These are phyloP conservation scores for Ogataea ganodermae DNA, from an alignment of 805 yeast genomes.

Conservation along the genomic window DNA sequence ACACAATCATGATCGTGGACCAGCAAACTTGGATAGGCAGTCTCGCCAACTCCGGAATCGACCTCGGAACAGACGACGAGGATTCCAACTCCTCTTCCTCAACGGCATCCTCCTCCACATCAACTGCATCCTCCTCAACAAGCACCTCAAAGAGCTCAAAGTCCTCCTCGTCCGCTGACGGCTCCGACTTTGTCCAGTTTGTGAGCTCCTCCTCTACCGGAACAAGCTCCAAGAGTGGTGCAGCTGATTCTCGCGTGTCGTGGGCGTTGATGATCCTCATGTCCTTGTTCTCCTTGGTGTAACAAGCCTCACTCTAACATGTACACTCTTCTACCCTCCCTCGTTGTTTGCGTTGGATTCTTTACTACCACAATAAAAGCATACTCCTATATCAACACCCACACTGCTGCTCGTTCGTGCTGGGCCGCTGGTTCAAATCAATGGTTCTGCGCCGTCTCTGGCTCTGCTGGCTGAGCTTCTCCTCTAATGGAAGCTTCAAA, in stretches of 20 bases:
- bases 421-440: conserved; percentile 34
- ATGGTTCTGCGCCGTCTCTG: conserved; percentile 30
- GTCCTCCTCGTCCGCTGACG: not conserved
- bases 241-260: not conserved
- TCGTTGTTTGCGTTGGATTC: too few relatives aligned
- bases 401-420: conserved; percentile 36
- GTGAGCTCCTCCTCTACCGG: not conserved
- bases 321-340: too few relatives aligned
- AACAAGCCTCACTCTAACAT: too few relatives aligned
- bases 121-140: not conserved
- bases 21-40: conserved; percentile 61
- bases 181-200: conserved; percentile 1
- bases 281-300: not conserved
- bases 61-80: conserved; percentile 45
- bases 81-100: conserved; percentile 7
- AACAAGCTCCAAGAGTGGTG: not conserved
- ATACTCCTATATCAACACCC: conserved; percentile 22
- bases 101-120: not conserved
- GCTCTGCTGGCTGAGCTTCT: conserved; percentile 24
- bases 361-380: not conserved
- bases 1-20: conserved; percentile 60
- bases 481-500: conserved; percentile 41
- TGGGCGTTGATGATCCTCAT: not conserved
- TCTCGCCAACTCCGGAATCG: conserved; percentile 64
- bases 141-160: not conserved